A percentile compares a stretch with the other conserved stretches of the same genome.
phyloP scores from a whole-genome alignment of 2,329 filamentous ascomycete genomes.

The Pezicula neosporulosa region DNA sequence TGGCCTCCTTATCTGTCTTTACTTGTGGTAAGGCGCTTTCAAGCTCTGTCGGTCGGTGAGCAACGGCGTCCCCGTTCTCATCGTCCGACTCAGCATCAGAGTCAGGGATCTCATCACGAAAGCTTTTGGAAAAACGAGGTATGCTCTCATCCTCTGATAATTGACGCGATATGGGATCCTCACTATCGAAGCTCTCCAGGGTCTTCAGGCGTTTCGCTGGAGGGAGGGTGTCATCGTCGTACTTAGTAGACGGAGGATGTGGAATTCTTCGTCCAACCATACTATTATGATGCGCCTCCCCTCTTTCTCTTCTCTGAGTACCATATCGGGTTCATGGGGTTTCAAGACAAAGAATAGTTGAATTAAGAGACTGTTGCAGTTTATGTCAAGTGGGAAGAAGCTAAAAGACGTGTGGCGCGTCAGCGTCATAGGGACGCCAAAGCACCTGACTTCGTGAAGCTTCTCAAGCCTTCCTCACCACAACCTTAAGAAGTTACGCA shows the following conservation, averaged over 20 bases:
- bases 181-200: conserved; percentile 19
- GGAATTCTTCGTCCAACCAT: conserved; percentile 21
- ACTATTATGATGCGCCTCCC: conserved; percentile 12
- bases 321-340: conserved; percentile 13
- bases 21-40: conserved; percentile 70
- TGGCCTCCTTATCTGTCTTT: conserved; percentile 64
- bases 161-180: conserved; percentile 13
- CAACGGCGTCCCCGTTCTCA: conserved; percentile 26
- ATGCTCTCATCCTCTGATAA: conserved; percentile 20
- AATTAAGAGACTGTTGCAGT: background rate
- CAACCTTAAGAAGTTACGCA: background rate
- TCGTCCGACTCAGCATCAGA: conserved; percentile 28
- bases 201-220: conserved; percentile 26
- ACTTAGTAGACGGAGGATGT: conserved; percentile 21
- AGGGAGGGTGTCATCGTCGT: conserved; percentile 15
- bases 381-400: background rate
- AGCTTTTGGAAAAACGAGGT: conserved; percentile 6
- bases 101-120: conserved; percentile 32
- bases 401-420: background rate
- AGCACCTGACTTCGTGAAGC: background rate
- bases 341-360: background rate
- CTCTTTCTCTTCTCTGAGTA: conserved; percentile 13
- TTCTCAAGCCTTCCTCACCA: background rate
- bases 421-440: background rate
- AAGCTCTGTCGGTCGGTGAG: conserved; percentile 56